Conservation (phyloP, 2,329 filamentous ascomycete species). For the Moelleriella libera region DNA sequence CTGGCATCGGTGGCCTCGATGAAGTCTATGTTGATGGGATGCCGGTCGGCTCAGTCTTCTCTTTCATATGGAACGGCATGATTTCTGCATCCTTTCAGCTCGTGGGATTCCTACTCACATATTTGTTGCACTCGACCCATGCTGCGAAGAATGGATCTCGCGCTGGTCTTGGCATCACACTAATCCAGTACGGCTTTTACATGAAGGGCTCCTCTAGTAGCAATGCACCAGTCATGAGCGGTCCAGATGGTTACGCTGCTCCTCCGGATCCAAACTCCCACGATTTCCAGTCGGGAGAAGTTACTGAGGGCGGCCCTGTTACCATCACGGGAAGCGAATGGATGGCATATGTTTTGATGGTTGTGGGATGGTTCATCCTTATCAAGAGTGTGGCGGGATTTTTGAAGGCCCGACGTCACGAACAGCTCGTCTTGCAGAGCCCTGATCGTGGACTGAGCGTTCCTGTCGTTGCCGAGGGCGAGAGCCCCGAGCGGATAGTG, state of each 20-base stretch:
- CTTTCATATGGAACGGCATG: slow-evolving; percentile 85
- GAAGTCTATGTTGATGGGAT: slow-evolving; percentile 97
- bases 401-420: slow-evolving; percentile 72
- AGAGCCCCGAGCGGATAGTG: slow-evolving; percentile 64
- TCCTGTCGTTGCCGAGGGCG: slow-evolving; percentile 75
- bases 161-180: slow-evolving; percentile 83
- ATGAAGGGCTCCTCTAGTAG: slow-evolving; percentile 55
- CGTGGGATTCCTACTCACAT: slow-evolving; percentile 93
- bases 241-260: slow-evolving; percentile 46
- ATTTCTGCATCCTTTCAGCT: slow-evolving; percentile 97
- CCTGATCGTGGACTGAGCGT: slow-evolving; percentile 77
- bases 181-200: slow-evolving; percentile 94
- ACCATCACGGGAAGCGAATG: slow-evolving; percentile 67
- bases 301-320: slow-evolving; percentile 33
- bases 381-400: slow-evolving; percentile 92
- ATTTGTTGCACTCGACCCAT: slow-evolving; percentile 93
- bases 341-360: slow-evolving; percentile 88
- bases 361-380: slow-evolving; percentile 94
- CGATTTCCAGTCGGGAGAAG: slow-evolving; percentile 64
- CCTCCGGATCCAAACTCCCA: slow-evolving; percentile 84
- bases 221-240: slow-evolving; percentile 28
- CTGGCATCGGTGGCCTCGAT: slow-evolving; percentile 76
- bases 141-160: slow-evolving; percentile 95
- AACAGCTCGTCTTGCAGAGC: slow-evolving; percentile 84
- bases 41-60: slow-evolving; percentile 77